A percentile compares a stretch with the other conserved stretches of the same genome.
These are phyloP conservation scores for Secale cereale DNA, from an alignment of 176 grass and related monocot genomes.

Conservation along the genomic window DNA sequence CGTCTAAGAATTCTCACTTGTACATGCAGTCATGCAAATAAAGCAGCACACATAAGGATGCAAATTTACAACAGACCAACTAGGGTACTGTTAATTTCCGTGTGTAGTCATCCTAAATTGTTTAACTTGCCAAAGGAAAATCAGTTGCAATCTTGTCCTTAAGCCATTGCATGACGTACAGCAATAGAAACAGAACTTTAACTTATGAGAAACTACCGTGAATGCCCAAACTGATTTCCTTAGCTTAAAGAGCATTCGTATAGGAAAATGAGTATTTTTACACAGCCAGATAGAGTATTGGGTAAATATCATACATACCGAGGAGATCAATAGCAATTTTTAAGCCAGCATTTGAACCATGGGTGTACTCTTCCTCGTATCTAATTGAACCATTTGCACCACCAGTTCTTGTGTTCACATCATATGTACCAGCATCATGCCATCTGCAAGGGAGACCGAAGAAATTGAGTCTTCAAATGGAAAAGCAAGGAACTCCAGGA, in stretches of 20 bases:
- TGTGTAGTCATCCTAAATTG: background rate
- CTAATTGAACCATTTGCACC: constrained; percentile 98
- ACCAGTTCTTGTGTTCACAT: constrained; percentile 77
- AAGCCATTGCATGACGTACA: background rate
- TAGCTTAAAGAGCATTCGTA: background rate
- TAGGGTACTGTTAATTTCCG: background rate
- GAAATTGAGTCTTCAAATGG: background rate
- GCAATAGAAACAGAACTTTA: background rate
- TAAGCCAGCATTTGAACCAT: constrained; percentile 95
- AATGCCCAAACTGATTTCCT: background rate
- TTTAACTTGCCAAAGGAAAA: background rate
- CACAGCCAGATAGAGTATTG: background rate
- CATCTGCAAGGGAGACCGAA: constrained; percentile 57
- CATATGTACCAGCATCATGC: constrained; percentile 98
- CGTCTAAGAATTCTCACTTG: background rate
- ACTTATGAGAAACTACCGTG: background rate
- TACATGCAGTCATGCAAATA: background rate
- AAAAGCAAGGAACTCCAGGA: background rate
- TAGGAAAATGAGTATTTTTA: background rate
- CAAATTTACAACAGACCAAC: background rate
- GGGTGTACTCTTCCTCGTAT: constrained; percentile 69
- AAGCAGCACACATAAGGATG: background rate
- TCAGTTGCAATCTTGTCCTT: background rate
- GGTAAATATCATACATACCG: constrained; percentile 46
- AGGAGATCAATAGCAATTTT: constrained; percentile 97